A percentile compares a stretch with the other conserved stretches of the same genome.
These are phyloP conservation scores for Picea glauca DNA, from an alignment of 75 land plant genomes.

Conservation along the genomic window DNA sequence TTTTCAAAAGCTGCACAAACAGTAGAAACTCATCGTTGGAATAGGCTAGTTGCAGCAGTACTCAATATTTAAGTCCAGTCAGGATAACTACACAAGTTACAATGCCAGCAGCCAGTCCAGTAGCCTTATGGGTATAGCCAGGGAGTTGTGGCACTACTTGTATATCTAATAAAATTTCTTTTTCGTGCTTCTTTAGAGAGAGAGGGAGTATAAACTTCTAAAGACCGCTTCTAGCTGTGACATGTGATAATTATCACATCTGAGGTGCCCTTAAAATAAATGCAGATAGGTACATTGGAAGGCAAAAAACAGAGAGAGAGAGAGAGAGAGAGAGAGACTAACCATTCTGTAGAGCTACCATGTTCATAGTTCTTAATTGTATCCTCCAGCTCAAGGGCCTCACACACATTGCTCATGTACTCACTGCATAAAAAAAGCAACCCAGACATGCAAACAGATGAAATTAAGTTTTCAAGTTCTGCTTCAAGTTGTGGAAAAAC, in stretches of 20 bases:
- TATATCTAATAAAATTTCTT: too few species aligned
- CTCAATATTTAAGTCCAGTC: too few species aligned
- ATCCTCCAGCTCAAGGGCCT: constrained; percentile 96
- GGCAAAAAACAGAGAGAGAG: not conserved
- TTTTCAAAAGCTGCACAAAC: too few species aligned
- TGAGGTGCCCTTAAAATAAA: not conserved
- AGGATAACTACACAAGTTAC: too few species aligned
- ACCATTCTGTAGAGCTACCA: constrained; percentile 69
- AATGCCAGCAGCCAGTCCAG: too few species aligned
- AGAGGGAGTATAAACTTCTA: not conserved
- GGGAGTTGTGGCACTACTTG: too few species aligned
- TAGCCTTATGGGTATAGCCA: too few species aligned
- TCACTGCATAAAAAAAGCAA: constrained; percentile 54
- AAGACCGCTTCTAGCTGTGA: not conserved
- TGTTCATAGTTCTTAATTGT: constrained; percentile 83
- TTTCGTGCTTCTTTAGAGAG: too few species aligned
- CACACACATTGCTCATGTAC: constrained; percentile 73
- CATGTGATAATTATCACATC: not conserved
- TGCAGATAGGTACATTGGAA: not conserved
- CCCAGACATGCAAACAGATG: not conserved
- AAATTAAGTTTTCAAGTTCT: constrained; percentile 3
- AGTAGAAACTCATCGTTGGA: too few species aligned
- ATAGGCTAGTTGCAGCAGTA: too few species aligned
- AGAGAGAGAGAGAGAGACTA: constrained; percentile 10
- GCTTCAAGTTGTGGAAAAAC: not conserved